phyloP scores from a whole-genome alignment of 768 basidiomycete genomes.

The Sistotremastrum niveocremeum region DNA sequence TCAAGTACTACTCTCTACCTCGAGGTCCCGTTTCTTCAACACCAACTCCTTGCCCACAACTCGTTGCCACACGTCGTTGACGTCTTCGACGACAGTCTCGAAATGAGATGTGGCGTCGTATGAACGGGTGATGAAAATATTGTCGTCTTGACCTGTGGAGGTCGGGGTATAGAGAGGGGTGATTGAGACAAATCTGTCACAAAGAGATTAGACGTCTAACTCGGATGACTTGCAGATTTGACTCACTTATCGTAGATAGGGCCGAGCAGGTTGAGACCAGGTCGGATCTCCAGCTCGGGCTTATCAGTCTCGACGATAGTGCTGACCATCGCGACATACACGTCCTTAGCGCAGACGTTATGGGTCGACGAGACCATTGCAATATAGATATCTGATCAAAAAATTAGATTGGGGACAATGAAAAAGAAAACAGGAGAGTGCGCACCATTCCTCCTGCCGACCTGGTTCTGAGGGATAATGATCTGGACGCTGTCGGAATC shows the following conservation, averaged over 20 bases:
- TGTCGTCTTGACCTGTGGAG: constrained; percentile 64
- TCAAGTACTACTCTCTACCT: constrained; percentile 44
- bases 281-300: constrained; percentile 86
- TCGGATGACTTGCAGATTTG: background rate
- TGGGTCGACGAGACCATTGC: constrained; percentile 95
- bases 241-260: constrained; percentile 87
- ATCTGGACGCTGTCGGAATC: constrained; percentile 92
- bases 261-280: constrained; percentile 85
- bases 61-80: constrained; percentile 91
- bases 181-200: constrained; percentile 73
- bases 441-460: constrained; percentile 81
- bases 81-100: constrained; percentile 96
- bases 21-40: constrained; percentile 77
- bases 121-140: constrained; percentile 93
- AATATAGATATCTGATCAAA: constrained; percentile 84
- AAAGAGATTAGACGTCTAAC: too few relatives aligned
- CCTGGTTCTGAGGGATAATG: constrained; percentile 98
- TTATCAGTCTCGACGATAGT: constrained; percentile 92
- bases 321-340: constrained; percentile 95
- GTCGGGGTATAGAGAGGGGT: constrained; percentile 84
- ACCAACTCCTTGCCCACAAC: constrained; percentile 66
- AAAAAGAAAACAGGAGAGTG: constrained; percentile 3
- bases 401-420: constrained; percentile 3
- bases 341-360: constrained; percentile 91
- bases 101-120: constrained; percentile 99